Evolutionary conservation across 345 rosid species (phyloP), one percentile per base, ranked within the genome.

Genomic region (Heritiera fomes): DNA sequence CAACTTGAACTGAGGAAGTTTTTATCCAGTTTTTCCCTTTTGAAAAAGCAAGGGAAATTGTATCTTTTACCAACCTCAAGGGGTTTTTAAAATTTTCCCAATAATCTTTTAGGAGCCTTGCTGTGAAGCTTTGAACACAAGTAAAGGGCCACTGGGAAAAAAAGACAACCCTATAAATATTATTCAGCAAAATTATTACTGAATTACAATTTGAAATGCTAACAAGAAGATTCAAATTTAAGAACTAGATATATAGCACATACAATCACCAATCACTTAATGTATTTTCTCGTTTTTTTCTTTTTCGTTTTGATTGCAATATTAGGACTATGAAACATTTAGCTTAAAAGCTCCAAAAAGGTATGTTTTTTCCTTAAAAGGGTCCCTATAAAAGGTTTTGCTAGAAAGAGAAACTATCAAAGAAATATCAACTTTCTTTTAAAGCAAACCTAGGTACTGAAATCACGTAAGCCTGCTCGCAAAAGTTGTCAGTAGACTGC

Each of bases 91-190:
- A 63, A 40, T 63, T 63, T 63, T 63, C 68, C 7, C 20, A 34
- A 63, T 63, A 34, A 32, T 63, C 45, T 63, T 63, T 32, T 63
- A 32, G n/a, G 45, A 63, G 43, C 45, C 10, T 63, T n/a, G 32
- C 6, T 41, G 68, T 32, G 45, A 63, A 63, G 34, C 45, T 63
- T 63, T 63, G 30, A 63, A 63, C 68, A 63, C 43, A 63, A 63
- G 67, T 13, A 14, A 14, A 62, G n/a, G 5, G n/a, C 15, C 43
- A 63, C 17, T 13, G n/a, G 43, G 9, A 63, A 63, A 63, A 63
- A 32, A 63, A 63, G 43, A 63, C 23, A 55, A 55, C 6, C 60
- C 9, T 7, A 55, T 2, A 55, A 55, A 17, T 55, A 55, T 7
- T 55, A 18, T 18, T 55, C 60, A 55, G 9, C 60, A 6, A 17